Conservation (phyloP, 2,329 filamentous ascomycete species). For the Aureobasidium sp. region DNA sequence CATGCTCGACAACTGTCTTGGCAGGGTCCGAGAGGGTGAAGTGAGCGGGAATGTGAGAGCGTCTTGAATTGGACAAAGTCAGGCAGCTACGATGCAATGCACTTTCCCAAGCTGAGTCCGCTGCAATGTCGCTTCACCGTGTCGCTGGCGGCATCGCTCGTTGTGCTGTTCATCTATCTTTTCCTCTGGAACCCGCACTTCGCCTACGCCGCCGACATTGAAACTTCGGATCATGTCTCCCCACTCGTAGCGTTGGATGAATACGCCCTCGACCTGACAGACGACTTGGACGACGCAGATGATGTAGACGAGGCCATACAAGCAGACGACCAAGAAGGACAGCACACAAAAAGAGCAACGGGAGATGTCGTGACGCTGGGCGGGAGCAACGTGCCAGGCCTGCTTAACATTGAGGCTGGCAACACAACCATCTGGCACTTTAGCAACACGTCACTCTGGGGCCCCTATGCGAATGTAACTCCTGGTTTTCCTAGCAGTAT, state of each 20-base stretch:
- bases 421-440: conserved; percentile 58
- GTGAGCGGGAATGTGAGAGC: not conserved
- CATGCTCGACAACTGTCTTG: conserved; percentile 9
- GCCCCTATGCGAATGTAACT: conserved; percentile 27
- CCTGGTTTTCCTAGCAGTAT: conserved; percentile 24
- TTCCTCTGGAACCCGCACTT: conserved; percentile 51
- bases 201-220: conserved; percentile 54
- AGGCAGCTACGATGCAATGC: conserved; percentile 24
- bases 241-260: conserved; percentile 2
- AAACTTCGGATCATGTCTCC: conserved; percentile 21
- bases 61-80: conserved; percentile 10
- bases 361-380: conserved; percentile 17
- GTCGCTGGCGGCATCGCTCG: conserved; percentile 52
- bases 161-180: conserved; percentile 55
- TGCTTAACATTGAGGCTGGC: conserved; percentile 55
- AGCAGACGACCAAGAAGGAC: conserved; percentile 32
- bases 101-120: conserved; percentile 50
- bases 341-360: not conserved
- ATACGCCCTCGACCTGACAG: not conserved
- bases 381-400: conserved; percentile 56
- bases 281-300: conserved; percentile 20
- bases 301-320: conserved; percentile 25
- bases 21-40: not conserved
- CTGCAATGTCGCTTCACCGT: conserved; percentile 65
- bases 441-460: conserved; percentile 46